These are phyloP conservation scores for Allium fistulosum DNA, from an alignment of 106 monocot species.

Conservation along the genomic window DNA sequence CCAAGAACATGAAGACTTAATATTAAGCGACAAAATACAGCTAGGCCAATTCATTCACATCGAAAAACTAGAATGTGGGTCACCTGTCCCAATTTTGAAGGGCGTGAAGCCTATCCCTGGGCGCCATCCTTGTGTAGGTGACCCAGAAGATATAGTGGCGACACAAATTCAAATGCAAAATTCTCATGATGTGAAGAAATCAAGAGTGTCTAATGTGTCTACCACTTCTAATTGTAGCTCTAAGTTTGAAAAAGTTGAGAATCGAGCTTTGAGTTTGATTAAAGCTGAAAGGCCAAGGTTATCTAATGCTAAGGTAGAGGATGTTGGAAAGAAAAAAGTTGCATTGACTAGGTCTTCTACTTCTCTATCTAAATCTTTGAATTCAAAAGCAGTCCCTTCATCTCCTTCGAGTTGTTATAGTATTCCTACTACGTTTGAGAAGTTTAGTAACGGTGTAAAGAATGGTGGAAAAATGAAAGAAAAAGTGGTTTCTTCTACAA, in stretches of 20 bases:
- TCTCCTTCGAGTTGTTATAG: conserved; percentile 69
- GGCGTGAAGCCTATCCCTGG: conserved; percentile 76
- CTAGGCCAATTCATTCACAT: conserved; percentile 84
- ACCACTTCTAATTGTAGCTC: not conserved
- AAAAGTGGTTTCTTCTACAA: conserved; percentile 22
- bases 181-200: conserved; percentile 23
- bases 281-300: conserved; percentile 7
- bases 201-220: conserved; percentile 3
- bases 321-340: conserved; percentile 26
- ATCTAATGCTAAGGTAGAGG: conserved; percentile 29
- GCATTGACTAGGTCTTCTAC: conserved; percentile 44
- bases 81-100: conserved; percentile 61
- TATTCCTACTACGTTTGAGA: conserved; percentile 58
- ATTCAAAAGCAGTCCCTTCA: conserved; percentile 48
- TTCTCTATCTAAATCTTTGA: conserved; percentile 36
- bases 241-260: not conserved
- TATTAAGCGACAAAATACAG: conserved; percentile 82
- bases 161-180: conserved; percentile 29
- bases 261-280: conserved; percentile 3
- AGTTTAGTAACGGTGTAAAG: conserved; percentile 41
- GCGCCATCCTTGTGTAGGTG: conserved; percentile 74
- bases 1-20: conserved; percentile 79
- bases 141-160: conserved; percentile 65
- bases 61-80: conserved; percentile 57
- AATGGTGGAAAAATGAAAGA: conserved; percentile 38